Evolutionary conservation across 2,329 filamentous ascomycete species (phyloP).

Genomic region (Ceratocystis variospora): DNA sequence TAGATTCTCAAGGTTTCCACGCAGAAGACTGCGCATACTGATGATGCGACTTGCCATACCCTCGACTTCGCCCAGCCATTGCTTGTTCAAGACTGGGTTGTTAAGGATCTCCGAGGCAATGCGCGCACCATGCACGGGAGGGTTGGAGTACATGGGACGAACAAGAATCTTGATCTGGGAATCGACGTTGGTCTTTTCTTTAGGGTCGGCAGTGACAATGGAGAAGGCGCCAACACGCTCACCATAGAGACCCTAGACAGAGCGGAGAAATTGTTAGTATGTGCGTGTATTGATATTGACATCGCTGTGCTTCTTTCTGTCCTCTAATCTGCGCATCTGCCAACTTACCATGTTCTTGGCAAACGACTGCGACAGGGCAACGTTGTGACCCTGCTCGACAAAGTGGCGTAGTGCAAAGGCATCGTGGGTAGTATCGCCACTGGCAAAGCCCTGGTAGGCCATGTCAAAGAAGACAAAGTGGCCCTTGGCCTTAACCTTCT

Average conservation of each 20-base stretch:
- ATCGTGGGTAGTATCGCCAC: conserved; percentile 79
- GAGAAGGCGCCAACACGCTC: conserved; percentile 97
- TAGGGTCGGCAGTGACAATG: conserved; percentile 67
- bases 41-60: conserved; percentile 99
- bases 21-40: conserved; percentile 87
- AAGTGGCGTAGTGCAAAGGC: conserved; percentile 91
- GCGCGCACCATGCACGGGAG: conserved; percentile 88
- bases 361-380: conserved; percentile 83
- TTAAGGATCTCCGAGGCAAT: conserved; percentile 88
- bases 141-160: conserved; percentile 95
- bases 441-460: conserved; percentile 98
- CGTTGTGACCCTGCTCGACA: conserved; percentile 77
- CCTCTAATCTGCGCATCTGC: background rate
- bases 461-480: conserved; percentile 99
- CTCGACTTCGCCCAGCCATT: conserved; percentile 96
- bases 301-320: background rate
- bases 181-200: conserved; percentile 91
- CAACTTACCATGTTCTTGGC: conserved; percentile 89
- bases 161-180: conserved; percentile 98
- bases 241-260: conserved; percentile 75
- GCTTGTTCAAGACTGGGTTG: conserved; percentile 67
- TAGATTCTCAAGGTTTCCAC: conserved; percentile 86
- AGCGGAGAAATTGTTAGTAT: background rate
- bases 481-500: conserved; percentile 68
- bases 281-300: background rate